Evolutionary conservation across 805 yeast species (phyloP).

Genomic region (Lachancea fermentati): DNA sequence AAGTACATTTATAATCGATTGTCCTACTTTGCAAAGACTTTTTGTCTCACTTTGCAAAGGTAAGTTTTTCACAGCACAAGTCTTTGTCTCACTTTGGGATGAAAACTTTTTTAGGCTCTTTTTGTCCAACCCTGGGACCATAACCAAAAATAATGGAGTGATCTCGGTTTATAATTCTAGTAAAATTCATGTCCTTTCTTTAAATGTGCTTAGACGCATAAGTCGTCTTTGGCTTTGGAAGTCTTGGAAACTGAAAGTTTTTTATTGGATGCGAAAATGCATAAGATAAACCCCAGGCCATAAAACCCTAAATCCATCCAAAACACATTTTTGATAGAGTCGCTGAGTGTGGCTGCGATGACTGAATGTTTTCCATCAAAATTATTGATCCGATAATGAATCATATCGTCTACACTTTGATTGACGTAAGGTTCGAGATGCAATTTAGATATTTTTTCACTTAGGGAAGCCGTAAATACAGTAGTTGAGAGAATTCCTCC

Average conservation of each 20-base stretch:
- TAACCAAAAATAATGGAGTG: no score
- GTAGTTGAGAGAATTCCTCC: slow-evolving; percentile 23
- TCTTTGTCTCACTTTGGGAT: no score
- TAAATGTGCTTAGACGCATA: no score
- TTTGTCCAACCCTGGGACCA: no score
- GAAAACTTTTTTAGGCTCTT: no score
- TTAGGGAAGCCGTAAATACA: slow-evolving; percentile 11
- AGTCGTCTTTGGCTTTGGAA: not conserved
- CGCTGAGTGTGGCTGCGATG: not conserved
- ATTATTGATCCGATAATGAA: not conserved
- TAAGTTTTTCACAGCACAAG: no score
- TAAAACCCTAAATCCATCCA: slow-evolving; percentile 17
- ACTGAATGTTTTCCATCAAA: slow-evolving; percentile 1
- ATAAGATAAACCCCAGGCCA: slow-evolving; percentile 14
- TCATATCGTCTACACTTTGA: not conserved
- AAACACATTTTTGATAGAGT: slow-evolving; percentile 1
- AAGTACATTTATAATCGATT: no score
- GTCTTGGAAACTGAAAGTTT: slow-evolving; percentile 2
- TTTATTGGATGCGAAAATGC: slow-evolving; percentile 16
- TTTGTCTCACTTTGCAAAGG: no score
- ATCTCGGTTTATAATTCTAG: no score
- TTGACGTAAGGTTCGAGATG: not conserved
- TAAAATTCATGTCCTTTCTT: no score
- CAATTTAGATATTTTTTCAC: not conserved
- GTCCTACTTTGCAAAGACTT: no score